A percentile compares a stretch with the other conserved stretches of the same genome.
These are phyloP conservation scores for Amanita molliuscula DNA, from an alignment of 768 basidiomycete genomes.

Conservation along the genomic window DNA sequence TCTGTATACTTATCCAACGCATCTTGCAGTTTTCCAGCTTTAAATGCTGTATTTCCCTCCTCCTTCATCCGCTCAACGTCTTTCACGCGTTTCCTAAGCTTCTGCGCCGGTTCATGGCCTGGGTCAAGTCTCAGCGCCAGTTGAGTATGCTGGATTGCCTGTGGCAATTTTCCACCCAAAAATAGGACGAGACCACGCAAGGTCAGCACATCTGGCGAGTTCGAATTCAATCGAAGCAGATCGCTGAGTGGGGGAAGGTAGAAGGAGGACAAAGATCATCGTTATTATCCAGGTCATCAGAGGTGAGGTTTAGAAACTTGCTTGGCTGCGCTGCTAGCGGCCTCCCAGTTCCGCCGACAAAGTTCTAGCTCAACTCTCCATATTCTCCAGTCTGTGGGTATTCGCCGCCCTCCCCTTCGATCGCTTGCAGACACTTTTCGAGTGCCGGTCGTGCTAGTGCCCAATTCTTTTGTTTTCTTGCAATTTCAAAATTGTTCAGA, in stretches of 20 bases:
- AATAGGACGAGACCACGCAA: slow-evolving; percentile 76
- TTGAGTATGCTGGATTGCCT: slow-evolving; percentile 59
- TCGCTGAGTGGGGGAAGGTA: slow-evolving; percentile 35
- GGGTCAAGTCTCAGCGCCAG: slow-evolving; percentile 74
- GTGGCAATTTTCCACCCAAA: slow-evolving; percentile 56
- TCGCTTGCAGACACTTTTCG: slow-evolving; percentile 63
- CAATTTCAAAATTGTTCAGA: slow-evolving; percentile 49
- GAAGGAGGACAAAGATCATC: slow-evolving; percentile 4
- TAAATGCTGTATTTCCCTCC: slow-evolving; percentile 75
- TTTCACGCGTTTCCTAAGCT: slow-evolving; percentile 67
- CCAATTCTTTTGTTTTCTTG: slow-evolving; percentile 59
- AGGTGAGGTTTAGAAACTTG: slow-evolving; percentile 21
- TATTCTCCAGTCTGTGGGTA: slow-evolving; percentile 70
- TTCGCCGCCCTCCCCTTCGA: slow-evolving; percentile 70
- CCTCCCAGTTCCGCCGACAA: slow-evolving; percentile 59
- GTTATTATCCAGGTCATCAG: not conserved
- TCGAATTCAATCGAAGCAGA: slow-evolving; percentile 58
- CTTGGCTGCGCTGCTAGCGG: slow-evolving; percentile 69
- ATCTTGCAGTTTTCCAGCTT: slow-evolving; percentile 42
- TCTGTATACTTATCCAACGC: slow-evolving; percentile 64
- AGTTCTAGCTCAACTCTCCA: slow-evolving; percentile 77
- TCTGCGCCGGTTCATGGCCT: slow-evolving; percentile 58
- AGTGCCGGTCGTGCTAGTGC: slow-evolving; percentile 68
- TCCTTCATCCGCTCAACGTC: slow-evolving; percentile 79
- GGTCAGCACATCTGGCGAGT: slow-evolving; percentile 71